phyloP scores from a whole-genome alignment of 345 rosid species.

The Salix dunnii region DNA sequence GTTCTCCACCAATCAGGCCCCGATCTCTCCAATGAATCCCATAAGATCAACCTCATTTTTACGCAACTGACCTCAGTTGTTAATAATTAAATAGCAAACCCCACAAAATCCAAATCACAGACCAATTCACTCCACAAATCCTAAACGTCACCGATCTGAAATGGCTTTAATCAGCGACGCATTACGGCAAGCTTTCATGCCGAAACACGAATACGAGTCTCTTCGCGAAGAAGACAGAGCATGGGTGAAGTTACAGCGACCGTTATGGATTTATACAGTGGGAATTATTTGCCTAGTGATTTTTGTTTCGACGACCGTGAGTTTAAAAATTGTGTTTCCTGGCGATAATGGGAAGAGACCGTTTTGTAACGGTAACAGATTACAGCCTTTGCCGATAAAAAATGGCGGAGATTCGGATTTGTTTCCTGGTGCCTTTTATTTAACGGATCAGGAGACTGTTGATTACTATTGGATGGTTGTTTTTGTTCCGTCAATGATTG shows the following conservation, averaged over 20 bases:
- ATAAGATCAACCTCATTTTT: background rate
- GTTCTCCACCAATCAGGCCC: background rate
- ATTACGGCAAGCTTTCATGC: constrained; percentile 87
- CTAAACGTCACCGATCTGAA: background rate
- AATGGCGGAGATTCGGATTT: constrained; percentile 61
- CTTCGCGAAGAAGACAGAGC: constrained; percentile 80
- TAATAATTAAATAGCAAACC: background rate
- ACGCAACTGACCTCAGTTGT: background rate
- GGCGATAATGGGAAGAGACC: constrained; percentile 52
- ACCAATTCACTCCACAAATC: background rate
- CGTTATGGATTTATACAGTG: constrained; percentile 27
- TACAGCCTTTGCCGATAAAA: constrained; percentile 48
- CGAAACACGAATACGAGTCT: constrained; percentile 79
- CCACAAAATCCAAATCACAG: background rate
- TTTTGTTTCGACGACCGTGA: constrained; percentile 50
- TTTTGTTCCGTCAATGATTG: constrained; percentile 55
- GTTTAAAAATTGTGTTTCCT: constrained; percentile 82
- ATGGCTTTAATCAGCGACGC: constrained; percentile 87
- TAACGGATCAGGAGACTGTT: constrained; percentile 86
- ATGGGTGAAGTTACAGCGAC: constrained; percentile 68
- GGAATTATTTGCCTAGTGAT: constrained; percentile 41
- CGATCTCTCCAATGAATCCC: background rate
- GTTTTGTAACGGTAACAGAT: constrained; percentile 62
- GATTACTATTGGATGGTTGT: constrained; percentile 92
- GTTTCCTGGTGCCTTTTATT: constrained; percentile 63